Percentiles rank a stretch among this genome's conserved stretches.
Evolutionary conservation across 2,329 filamentous ascomycete species (phyloP).

Genomic region (Sclerotinia sclerotiorum): DNA sequence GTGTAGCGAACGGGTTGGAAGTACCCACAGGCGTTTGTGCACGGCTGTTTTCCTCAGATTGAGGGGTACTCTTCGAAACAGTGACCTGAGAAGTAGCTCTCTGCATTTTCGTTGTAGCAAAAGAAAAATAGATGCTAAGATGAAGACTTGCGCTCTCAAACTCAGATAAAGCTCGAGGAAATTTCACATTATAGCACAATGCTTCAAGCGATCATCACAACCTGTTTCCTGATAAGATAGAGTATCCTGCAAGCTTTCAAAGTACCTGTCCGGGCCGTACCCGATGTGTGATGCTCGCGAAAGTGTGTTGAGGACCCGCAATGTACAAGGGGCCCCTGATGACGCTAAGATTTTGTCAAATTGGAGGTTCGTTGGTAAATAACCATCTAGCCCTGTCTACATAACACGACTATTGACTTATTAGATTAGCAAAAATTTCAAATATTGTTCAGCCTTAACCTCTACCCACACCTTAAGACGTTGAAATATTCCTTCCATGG

Average conservation of each 20-base stretch:
- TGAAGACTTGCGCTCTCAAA: slow-evolving; percentile 14
- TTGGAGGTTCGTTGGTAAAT: slow-evolving; percentile 5
- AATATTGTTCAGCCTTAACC: slow-evolving; percentile 17
- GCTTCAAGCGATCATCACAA: slow-evolving; percentile 14
- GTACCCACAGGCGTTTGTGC: slow-evolving; percentile 17
- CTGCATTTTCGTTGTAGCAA: slow-evolving; percentile 18
- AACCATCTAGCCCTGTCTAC: slow-evolving; percentile 18
- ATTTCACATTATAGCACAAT: slow-evolving; percentile 23
- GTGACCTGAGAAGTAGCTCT: slow-evolving; percentile 8
- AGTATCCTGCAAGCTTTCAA: slow-evolving; percentile 14
- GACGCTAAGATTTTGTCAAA: slow-evolving; percentile 12
- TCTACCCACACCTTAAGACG: neutral
- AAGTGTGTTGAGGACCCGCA: slow-evolving; percentile 19
- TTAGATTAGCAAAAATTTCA: slow-evolving; percentile 3
- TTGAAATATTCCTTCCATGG: slow-evolving; percentile 3
- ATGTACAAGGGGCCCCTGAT: slow-evolving; percentile 17
- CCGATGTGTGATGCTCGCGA: slow-evolving; percentile 5
- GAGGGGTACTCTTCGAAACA: slow-evolving; percentile 14
- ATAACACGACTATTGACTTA: slow-evolving; percentile 21
- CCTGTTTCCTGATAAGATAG: slow-evolving; percentile 17
- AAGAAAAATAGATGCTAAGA: slow-evolving; percentile 7
- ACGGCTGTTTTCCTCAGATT: slow-evolving; percentile 21
- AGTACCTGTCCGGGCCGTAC: neutral
- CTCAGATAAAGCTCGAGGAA: slow-evolving; percentile 7
- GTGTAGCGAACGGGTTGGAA: slow-evolving; percentile 28